Evolutionary conservation across 371 early-diverging fungal genomes (phyloP).

Genomic region (Circinella minor): DNA sequence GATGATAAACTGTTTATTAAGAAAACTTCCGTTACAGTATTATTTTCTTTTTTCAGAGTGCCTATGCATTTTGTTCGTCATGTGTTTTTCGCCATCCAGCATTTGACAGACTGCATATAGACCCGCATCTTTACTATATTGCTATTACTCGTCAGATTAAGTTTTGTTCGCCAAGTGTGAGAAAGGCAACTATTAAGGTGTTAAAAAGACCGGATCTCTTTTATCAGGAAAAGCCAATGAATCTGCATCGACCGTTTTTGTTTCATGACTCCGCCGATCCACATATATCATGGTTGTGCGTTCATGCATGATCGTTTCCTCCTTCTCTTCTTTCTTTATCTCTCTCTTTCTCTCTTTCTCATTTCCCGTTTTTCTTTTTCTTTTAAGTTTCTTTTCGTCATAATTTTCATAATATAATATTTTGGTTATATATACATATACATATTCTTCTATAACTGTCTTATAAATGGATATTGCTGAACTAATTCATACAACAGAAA

Average conservation of each 20-base stretch:
- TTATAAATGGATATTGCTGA: conserved; percentile 64
- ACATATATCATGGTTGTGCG: conserved; percentile 2
- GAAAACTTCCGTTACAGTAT: too few relatives aligned
- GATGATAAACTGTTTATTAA: too few relatives aligned
- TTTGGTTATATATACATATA: background rate
- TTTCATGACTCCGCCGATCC: conserved; percentile 15
- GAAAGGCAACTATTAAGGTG: background rate
- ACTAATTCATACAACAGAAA: conserved; percentile 55
- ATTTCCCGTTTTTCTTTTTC: background rate
- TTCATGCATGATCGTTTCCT: conserved; percentile 6
- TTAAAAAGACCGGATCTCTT: too few relatives aligned
- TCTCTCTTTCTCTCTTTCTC: conserved; percentile 3
- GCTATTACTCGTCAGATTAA: conserved; percentile 4
- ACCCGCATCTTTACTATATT: conserved; percentile 1
- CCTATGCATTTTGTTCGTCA: conserved; percentile 1
- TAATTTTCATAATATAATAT: background rate
- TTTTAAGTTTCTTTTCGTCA: too few relatives aligned
- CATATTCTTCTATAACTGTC: background rate
- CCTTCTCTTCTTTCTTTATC: conserved; percentile 9
- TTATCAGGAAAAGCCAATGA: too few relatives aligned
- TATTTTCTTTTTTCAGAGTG: background rate
- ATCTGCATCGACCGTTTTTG: background rate
- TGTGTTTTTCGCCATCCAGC: conserved; percentile 11
- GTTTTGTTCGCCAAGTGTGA: background rate
- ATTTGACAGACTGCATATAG: conserved; percentile 5